Evolutionary conservation across 202 grass and related monocot genomes (phyloP), one percentile per base, ranked within the genome.

Genomic region (Dendrocalamus latiflorus): DNA sequence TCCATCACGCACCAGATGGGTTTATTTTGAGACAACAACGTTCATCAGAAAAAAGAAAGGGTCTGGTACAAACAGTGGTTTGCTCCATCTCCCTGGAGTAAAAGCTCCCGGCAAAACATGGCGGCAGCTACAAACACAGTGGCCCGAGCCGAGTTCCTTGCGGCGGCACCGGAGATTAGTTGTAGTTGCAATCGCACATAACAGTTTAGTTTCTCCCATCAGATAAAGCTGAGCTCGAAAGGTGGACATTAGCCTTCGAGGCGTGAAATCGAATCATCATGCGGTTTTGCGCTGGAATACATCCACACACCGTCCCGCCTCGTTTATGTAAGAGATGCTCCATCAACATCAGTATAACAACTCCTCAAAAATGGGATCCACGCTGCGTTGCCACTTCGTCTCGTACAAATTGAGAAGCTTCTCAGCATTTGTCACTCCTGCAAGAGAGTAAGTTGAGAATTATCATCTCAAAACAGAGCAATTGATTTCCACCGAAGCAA

Each of bases 361-460:
- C 47, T 93, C 90, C 77, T 91, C 17, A 37, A 95, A 98, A 42
- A 98, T 87, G 16, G 77, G 95, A 82, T 98, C 95, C 20, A 98
- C 84, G 24, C 64, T 90, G 64, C 65, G 75, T 61, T 92, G 85
- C 95, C 95, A 98, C 84, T 95, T 93, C 0, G 79, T 88, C 54
- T 95, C 92, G 64, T 98, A 95, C 24, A 91, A 56, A 51, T 95
- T 88, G 14, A 98, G 85, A 68, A 98, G 95, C 42, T 68, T 95
- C 84, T 98, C 95, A 0, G 95, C 92, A 53, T 90, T 89, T 57
- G 95, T 98, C 80, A 93, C 84, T 49, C 95, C 95, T 98, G 75
- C 64, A 43, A 74, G 2, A 61, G 30, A 58, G 65, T 65, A 22
- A 55, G 53, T 64, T 26, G 15, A 57, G 38, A 70, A 54, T 86